These are phyloP conservation scores for Neolentinus lepideus DNA, from an alignment of 1,284 basidiomycete species.

Conservation along the genomic window DNA sequence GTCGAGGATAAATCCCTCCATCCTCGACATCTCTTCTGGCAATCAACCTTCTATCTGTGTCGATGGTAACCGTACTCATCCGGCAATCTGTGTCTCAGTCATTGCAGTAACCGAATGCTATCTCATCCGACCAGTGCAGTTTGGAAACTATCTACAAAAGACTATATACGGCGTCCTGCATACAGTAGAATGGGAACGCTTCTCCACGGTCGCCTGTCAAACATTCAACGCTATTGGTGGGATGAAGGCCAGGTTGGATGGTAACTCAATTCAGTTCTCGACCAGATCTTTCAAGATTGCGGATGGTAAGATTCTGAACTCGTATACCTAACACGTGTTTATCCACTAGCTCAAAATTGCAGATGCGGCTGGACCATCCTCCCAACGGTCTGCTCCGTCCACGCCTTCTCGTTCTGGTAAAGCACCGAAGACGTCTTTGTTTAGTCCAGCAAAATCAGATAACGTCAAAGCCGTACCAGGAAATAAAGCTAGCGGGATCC, in stretches of 20 bases:
- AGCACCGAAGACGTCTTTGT: not conserved
- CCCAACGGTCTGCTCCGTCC: too few relatives aligned
- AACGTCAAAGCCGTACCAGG: not conserved
- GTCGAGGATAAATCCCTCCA: not conserved
- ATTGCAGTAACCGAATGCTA: not conserved
- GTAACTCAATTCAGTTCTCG: not conserved
- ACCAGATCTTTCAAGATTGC: not conserved
- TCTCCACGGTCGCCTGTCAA: not conserved
- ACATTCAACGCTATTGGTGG: not conserved
- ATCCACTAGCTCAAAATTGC: too few relatives aligned
- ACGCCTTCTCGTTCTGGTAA: not conserved
- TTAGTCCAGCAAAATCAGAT: not conserved
- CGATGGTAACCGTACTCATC: not conserved
- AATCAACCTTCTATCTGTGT: not conserved
- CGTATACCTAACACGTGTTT: not conserved
- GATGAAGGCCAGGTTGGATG: not conserved
- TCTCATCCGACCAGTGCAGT: not conserved
- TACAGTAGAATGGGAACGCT: not conserved
- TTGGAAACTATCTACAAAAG: not conserved
- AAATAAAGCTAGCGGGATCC: not conserved
- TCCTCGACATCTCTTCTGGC: not conserved
- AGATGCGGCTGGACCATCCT: not conserved
- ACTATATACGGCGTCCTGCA: not conserved
- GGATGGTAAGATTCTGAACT: too few relatives aligned
- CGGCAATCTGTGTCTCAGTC: not conserved